These are phyloP conservation scores for Entonaema liquescens DNA, from an alignment of 495 filamentous ascomycete genomes.

Conservation along the genomic window DNA sequence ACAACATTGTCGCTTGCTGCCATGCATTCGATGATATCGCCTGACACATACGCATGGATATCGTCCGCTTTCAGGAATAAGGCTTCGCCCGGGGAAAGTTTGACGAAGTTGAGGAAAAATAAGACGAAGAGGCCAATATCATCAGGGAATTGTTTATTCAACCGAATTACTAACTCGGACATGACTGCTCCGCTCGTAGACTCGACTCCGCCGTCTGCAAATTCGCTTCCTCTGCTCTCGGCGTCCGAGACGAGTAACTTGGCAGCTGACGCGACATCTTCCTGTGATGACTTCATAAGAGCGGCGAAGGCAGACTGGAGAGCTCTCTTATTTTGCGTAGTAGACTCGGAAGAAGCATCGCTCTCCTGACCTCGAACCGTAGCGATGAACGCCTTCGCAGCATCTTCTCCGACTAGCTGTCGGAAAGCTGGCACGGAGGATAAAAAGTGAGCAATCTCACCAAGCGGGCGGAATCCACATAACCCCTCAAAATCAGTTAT, in stretches of 20 bases:
- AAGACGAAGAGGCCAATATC: conserved; percentile 62
- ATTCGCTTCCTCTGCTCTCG: conserved; percentile 65
- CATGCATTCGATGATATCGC: conserved; percentile 99
- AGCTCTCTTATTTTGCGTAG: conserved; percentile 78
- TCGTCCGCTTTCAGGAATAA: conserved; percentile 97
- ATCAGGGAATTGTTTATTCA: conserved; percentile 66
- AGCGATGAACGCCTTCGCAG: conserved; percentile 72
- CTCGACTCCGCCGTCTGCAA: conserved; percentile 69
- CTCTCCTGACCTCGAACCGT: conserved; percentile 70
- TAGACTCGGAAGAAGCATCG: conserved; percentile 58
- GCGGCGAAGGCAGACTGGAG: conserved; percentile 76
- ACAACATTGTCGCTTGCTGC: conserved; percentile 97
- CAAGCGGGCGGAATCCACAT: conserved; percentile 91
- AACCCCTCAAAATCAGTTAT: conserved; percentile 95
- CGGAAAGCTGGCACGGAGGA: conserved; percentile 75
- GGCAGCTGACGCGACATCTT: conserved; percentile 68
- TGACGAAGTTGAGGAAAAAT: conserved; percentile 63
- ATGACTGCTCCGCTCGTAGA: conserved; percentile 72
- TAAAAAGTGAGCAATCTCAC: conserved; percentile 88
- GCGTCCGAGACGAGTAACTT: conserved; percentile 76
- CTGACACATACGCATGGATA: conserved; percentile 94
- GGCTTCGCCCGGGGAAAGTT: conserved; percentile 83
- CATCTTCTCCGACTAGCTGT: conserved; percentile 75
- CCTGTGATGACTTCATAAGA: conserved; percentile 78
- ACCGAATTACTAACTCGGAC: conserved; percentile 74